phyloP scores from a whole-genome alignment of 345 rosid species.

The Gossypium raimondii region DNA sequence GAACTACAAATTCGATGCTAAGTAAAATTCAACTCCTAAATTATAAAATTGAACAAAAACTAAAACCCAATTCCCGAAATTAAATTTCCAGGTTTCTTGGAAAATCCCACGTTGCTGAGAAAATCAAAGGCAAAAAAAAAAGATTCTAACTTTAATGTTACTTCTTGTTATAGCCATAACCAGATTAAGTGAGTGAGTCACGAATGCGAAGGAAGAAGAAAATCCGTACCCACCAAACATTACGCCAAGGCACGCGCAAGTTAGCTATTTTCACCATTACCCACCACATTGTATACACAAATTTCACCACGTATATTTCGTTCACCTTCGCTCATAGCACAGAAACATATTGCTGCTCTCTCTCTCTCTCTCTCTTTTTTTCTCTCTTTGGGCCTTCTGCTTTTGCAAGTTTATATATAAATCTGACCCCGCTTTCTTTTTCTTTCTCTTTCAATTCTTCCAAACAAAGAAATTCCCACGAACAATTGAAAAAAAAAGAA shows the following conservation, averaged over 20 bases:
- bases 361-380: too few species aligned
- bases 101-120: background rate
- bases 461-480: constrained; percentile 1
- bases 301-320: background rate
- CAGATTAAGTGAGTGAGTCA: background rate
- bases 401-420: constrained; percentile 26
- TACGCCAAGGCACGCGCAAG: constrained; percentile 18
- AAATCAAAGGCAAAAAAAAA: background rate
- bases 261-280: constrained; percentile 17
- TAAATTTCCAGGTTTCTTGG: constrained; percentile 31
- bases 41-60: background rate
- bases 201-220: constrained; percentile 15
- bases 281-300: constrained; percentile 15
- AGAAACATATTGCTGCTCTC: constrained; percentile 12
- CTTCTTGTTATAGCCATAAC: background rate
- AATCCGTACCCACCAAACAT: background rate
- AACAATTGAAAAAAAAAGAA: background rate
- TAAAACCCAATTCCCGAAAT: background rate
- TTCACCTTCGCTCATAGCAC: background rate
- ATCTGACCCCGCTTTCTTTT: constrained; percentile 26
- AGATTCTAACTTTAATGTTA: background rate
- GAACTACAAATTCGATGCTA: background rate
- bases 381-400: background rate
- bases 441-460: constrained; percentile 31
- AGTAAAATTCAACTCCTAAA: background rate